Evolutionary conservation across 257 asterid genomes (phyloP).

Genomic region (Nicotiana knightiana): DNA sequence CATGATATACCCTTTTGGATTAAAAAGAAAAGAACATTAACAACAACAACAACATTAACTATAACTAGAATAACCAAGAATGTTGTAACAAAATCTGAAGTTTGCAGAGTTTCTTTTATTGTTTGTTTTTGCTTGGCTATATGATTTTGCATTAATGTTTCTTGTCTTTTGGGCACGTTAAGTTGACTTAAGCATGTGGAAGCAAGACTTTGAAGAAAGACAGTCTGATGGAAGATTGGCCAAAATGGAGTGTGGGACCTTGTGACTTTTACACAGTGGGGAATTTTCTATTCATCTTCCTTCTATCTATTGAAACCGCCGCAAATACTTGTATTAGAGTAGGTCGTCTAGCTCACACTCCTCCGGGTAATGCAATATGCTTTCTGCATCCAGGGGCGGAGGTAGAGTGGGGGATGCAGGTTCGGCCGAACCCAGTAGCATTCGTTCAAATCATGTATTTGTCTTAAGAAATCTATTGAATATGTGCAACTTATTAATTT

Average conservation of each 20-base stretch:
- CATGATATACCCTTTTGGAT: conserved; percentile 5
- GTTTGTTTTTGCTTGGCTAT: background rate
- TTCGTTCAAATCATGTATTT: too few relatives aligned
- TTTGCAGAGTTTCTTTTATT: conserved; percentile 1
- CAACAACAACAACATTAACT: background rate
- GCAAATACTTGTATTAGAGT: too few relatives aligned
- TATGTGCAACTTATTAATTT: too few relatives aligned
- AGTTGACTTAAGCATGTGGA: conserved; percentile 1
- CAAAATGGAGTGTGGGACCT: conserved; percentile 1
- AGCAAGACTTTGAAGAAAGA: conserved; percentile 9
- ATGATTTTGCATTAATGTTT: background rate
- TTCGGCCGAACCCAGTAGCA: too few relatives aligned
- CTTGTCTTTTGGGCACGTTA: background rate
- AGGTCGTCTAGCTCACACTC: too few relatives aligned
- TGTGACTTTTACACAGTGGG: conserved; percentile 1
- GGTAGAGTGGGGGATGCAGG: too few relatives aligned
- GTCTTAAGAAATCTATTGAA: too few relatives aligned
- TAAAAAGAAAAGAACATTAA: background rate
- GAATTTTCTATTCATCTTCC: background rate
- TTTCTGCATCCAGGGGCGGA: too few relatives aligned
- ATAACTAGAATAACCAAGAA: background rate
- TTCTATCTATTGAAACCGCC: too few relatives aligned
- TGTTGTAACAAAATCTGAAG: background rate
- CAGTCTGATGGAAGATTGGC: conserved; percentile 1
- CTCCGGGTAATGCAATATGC: too few relatives aligned